These are phyloP conservation scores for Houttuynia cordata DNA, from an alignment of 164 flowering plant genomes.

Conservation along the genomic window DNA sequence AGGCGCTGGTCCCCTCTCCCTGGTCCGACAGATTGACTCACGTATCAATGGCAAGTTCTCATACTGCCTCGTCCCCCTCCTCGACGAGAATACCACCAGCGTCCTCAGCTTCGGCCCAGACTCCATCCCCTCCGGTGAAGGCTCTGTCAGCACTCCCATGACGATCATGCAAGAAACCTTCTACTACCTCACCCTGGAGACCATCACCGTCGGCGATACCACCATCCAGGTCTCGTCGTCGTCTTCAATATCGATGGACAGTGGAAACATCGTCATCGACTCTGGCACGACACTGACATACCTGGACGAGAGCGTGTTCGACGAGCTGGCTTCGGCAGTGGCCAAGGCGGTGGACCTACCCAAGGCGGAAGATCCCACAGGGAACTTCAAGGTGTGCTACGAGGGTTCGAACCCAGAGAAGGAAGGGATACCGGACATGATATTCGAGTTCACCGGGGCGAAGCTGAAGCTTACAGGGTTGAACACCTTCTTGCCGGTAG, in stretches of 20 bases:
- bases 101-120: conserved; percentile 28
- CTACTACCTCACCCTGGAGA: conserved; percentile 34
- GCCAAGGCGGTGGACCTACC: conserved; percentile 1
- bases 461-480: conserved; percentile 10
- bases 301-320: conserved; percentile 11
- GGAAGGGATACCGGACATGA: conserved; percentile 14
- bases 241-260: not conserved
- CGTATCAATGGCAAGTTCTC: conserved; percentile 31
- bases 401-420: not conserved
- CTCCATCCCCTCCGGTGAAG: conserved; percentile 16
- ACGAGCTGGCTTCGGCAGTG: conserved; percentile 6
- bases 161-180: conserved; percentile 9
- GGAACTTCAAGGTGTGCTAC: conserved; percentile 12
- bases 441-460: conserved; percentile 24
- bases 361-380: not conserved
- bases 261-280: conserved; percentile 51
- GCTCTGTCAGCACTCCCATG: conserved; percentile 29
- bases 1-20: conserved; percentile 34
- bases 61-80: conserved; percentile 37
- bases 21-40: conserved; percentile 25
- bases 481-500: conserved; percentile 13
- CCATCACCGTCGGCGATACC: conserved; percentile 26
- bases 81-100: conserved; percentile 1
- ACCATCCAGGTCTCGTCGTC: not conserved
- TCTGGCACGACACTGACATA: conserved; percentile 45